A percentile compares a stretch with the other conserved stretches of the same genome.
phyloP scores from a whole-genome alignment of 73 alveolate species.

The Diophrys sp. region DNA sequence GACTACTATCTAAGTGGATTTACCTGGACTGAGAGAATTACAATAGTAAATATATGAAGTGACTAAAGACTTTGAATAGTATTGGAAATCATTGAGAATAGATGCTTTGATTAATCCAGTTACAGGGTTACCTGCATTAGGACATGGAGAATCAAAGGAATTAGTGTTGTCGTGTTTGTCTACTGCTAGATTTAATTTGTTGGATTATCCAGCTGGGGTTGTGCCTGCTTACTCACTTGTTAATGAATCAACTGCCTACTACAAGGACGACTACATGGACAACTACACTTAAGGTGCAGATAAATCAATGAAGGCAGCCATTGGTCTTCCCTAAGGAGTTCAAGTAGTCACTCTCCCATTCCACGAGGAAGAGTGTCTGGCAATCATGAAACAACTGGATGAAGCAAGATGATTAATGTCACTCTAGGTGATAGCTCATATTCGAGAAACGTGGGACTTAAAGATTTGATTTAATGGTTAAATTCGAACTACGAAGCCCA shows the following conservation, averaged over 20 bases:
- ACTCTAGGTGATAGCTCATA: not conserved
- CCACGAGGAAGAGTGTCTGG: too few species aligned
- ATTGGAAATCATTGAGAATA: not conserved
- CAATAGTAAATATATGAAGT: too few species aligned
- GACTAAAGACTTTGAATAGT: not conserved
- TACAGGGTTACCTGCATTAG: not conserved
- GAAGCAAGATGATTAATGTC: not conserved
- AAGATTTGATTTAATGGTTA: not conserved
- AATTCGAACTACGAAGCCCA: not conserved
- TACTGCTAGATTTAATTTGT: not conserved
- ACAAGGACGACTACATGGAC: not conserved
- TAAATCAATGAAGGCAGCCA: not conserved
- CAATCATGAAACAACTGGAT: not conserved
- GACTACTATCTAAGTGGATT: not conserved
- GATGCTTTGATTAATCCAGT: not conserved
- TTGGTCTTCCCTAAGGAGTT: too few species aligned
- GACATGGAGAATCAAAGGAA: not conserved
- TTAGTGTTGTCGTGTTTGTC: not conserved
- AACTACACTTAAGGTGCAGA: not conserved
- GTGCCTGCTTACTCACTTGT: not conserved
- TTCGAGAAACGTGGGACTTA: not conserved
- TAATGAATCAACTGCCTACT: not conserved
- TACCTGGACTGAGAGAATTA: not conserved
- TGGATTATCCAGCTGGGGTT: not conserved
- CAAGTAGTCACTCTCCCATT: too few species aligned